Percentiles rank a stretch among this genome's conserved stretches.
Conservation (phyloP, 2,329 filamentous ascomycete species). For the Trichoderma aggressivum region DNA sequence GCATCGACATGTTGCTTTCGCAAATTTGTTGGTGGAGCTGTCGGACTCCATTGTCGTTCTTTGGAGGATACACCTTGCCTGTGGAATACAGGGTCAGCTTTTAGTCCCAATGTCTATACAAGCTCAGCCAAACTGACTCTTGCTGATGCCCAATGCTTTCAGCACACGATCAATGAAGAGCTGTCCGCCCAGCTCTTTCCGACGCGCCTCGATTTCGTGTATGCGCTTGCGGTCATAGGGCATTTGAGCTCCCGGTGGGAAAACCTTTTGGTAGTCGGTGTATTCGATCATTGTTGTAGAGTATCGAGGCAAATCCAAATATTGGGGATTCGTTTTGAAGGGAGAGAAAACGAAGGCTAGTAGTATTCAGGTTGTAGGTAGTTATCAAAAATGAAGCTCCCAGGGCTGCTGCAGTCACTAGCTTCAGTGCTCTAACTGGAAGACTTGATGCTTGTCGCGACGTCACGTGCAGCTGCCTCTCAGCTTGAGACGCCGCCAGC, state of each 20-base stretch:
- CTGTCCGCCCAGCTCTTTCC: constrained; percentile 64
- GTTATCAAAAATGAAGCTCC: background rate
- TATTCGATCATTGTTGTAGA: constrained; percentile 55
- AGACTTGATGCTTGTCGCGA: constrained; percentile 18
- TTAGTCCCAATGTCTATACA: background rate
- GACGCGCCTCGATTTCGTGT: constrained; percentile 62
- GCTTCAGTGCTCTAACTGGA: background rate
- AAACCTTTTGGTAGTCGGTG: constrained; percentile 65
- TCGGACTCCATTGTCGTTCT: constrained; percentile 62
- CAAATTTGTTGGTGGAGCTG: constrained; percentile 69
- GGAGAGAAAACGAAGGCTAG: background rate
- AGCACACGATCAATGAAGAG: constrained; percentile 80
- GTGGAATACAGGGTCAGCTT: constrained; percentile 14
- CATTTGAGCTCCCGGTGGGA: constrained; percentile 56
- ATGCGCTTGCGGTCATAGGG: constrained; percentile 60
- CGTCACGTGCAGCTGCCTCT: constrained; percentile 22
- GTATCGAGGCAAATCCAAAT: background rate
- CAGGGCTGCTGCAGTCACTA: background rate
- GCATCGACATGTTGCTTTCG: constrained; percentile 59
- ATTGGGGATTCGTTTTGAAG: background rate
- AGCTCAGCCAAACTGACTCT: constrained; percentile 47
- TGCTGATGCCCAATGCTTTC: constrained; percentile 62
- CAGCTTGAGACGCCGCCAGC: background rate
- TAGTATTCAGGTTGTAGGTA: background rate
- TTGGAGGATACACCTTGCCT: constrained; percentile 71